Evolutionary conservation across 2,329 filamentous ascomycete species (phyloP).

Genomic region (Nannizziopsis barbatae): DNA sequence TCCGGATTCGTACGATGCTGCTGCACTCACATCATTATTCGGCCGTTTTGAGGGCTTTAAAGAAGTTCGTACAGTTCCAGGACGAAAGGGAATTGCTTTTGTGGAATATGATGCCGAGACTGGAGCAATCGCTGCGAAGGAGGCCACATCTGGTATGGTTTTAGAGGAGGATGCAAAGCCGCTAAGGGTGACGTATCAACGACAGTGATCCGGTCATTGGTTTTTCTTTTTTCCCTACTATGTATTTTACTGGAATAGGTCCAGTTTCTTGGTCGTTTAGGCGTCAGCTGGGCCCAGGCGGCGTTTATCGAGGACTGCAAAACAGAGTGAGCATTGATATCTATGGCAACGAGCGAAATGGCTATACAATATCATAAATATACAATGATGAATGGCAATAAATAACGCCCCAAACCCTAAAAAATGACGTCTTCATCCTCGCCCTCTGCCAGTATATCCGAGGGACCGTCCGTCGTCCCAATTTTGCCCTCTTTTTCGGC

Average conservation of each 20-base stretch:
- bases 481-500: slow-evolving; percentile 2
- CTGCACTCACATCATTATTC: slow-evolving; percentile 69
- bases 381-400: background rate
- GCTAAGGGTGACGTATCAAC: slow-evolving; percentile 93
- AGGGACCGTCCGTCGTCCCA: slow-evolving; percentile 7
- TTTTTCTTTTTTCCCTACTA: background rate
- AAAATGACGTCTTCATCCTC: slow-evolving; percentile 77
- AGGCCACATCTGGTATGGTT: slow-evolving; percentile 76
- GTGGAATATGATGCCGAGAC: slow-evolving; percentile 89
- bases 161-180: slow-evolving; percentile 62
- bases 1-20: slow-evolving; percentile 73
- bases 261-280: slow-evolving; percentile 14
- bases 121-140: slow-evolving; percentile 85
- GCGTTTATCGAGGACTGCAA: background rate
- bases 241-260: slow-evolving; percentile 1
- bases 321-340: slow-evolving; percentile 2
- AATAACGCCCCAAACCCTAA: slow-evolving; percentile 37
- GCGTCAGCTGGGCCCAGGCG: slow-evolving; percentile 6
- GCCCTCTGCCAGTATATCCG: slow-evolving; percentile 56
- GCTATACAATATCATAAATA: background rate
- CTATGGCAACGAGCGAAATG: background rate
- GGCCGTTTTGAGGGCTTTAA: slow-evolving; percentile 85
- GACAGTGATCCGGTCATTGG: slow-evolving; percentile 48
- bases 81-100: slow-evolving; percentile 80
- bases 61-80: slow-evolving; percentile 81